These are phyloP conservation scores for Lactifluus subvellereus DNA, from an alignment of 768 basidiomycete species.

Conservation along the genomic window DNA sequence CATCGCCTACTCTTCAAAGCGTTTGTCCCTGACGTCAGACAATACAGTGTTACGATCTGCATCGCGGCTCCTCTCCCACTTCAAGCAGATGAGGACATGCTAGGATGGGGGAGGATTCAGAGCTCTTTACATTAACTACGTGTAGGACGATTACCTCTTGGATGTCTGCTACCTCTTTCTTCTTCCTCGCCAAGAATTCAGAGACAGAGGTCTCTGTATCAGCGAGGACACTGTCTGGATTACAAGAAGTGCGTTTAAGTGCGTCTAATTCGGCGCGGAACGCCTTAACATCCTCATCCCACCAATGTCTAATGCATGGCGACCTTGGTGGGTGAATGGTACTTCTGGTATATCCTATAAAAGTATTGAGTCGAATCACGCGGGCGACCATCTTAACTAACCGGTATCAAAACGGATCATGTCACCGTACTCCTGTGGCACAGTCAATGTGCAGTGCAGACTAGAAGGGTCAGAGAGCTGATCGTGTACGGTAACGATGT, in stretches of 20 bases:
- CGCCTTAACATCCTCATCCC: slow-evolving; percentile 8
- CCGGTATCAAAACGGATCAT: background rate
- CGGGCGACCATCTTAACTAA: background rate
- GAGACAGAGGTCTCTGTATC: background rate
- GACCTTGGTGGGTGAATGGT: background rate
- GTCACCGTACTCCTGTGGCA: background rate
- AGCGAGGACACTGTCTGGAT: background rate
- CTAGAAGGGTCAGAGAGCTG: background rate
- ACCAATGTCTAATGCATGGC: slow-evolving; percentile 4
- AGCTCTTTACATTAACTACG: background rate
- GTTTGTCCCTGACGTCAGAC: slow-evolving; percentile 6
- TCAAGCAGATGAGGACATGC: slow-evolving; percentile 7
- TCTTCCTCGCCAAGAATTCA: background rate
- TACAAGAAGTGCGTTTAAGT: background rate
- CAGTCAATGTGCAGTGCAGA: background rate
- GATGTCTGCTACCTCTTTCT: background rate
- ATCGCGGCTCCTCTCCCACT: slow-evolving; percentile 9
- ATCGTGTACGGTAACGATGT: background rate
- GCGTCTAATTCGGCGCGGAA: background rate
- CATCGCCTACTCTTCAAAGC: slow-evolving; percentile 15
- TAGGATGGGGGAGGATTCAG: background rate
- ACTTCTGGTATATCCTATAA: background rate
- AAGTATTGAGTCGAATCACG: background rate
- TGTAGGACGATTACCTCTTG: background rate
- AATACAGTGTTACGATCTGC: slow-evolving; percentile 7